Percentiles rank a stretch among this genome's conserved stretches.
These are phyloP conservation scores for Teunomyces cretensis DNA, from an alignment of 805 yeast species.

Conservation along the genomic window DNA sequence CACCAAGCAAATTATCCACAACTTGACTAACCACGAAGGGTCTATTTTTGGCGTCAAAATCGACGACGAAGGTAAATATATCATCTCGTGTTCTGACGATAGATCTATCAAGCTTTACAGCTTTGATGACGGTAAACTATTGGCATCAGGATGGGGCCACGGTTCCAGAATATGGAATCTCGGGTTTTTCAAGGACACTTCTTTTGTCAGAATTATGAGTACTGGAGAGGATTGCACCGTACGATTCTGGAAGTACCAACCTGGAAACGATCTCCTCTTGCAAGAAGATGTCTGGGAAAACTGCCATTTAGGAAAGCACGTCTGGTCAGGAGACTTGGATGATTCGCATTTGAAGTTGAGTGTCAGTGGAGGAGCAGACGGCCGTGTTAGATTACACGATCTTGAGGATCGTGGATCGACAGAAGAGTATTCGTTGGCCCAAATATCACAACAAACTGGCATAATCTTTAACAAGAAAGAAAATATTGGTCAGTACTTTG, in stretches of 20 bases:
- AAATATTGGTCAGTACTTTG: conserved; percentile 58
- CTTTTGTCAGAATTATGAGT: conserved; percentile 49
- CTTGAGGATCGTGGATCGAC: conserved; percentile 23
- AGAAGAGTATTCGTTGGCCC: conserved; percentile 25
- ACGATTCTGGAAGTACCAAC: conserved; percentile 64
- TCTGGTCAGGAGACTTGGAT: conserved; percentile 75
- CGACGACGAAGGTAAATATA: conserved; percentile 51
- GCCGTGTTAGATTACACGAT: conserved; percentile 68
- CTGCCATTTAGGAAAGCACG: conserved; percentile 80
- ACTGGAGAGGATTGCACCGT: conserved; percentile 85
- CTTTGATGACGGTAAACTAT: conserved; percentile 50
- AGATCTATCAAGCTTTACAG: conserved; percentile 82
- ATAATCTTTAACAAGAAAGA: conserved; percentile 45
- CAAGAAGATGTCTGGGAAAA: conserved; percentile 52
- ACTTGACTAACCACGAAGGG: conserved; percentile 80
- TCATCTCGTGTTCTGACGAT: conserved; percentile 91
- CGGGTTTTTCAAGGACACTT: conserved; percentile 12
- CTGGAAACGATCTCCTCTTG: conserved; percentile 27
- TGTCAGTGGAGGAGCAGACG: conserved; percentile 94
- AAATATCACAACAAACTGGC: conserved; percentile 28
- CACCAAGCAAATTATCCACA: conserved; percentile 44
- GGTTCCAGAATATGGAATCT: conserved; percentile 83
- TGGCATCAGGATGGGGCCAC: conserved; percentile 95
- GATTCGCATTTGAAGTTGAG: conserved; percentile 44
- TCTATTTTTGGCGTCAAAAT: conserved; percentile 81